Conservation (phyloP, 2,329 filamentous ascomycete genomes). For the Septoria linicola region DNA sequence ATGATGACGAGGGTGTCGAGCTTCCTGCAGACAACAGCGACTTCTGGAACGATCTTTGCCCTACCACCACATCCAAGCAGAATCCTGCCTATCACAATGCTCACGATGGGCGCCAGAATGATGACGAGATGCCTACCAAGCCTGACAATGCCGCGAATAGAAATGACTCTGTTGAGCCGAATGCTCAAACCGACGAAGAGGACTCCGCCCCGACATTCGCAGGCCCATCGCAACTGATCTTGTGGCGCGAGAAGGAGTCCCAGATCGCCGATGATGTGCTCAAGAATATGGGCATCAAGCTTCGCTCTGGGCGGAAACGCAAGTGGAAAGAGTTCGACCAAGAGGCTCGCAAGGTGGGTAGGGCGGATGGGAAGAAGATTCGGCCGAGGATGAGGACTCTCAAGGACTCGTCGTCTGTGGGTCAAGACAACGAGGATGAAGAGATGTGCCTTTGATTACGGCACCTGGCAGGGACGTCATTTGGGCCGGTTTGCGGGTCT, state of each 20-base stretch:
- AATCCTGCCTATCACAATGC: no score
- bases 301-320: neutral
- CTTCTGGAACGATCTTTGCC: neutral
- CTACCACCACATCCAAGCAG: no score
- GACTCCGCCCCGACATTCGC: neutral
- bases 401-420: no score
- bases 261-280: conserved; percentile 17
- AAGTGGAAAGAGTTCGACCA: conserved; percentile 5
- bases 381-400: conserved; percentile 2
- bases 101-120: no score
- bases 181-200: neutral
- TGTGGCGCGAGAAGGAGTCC: conserved; percentile 11
- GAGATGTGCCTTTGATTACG: no score
- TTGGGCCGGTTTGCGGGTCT: no score
- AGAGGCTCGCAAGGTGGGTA: conserved; percentile 1
- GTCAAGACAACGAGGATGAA: no score
- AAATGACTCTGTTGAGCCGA: neutral
- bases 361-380: conserved; percentile 19
- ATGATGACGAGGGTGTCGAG: conserved; percentile 7
- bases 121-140: no score
- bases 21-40: neutral
- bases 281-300: conserved; percentile 9
- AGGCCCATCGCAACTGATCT: conserved; percentile 16
- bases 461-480: no score
- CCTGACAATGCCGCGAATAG: neutral